Evolutionary conservation across 1,284 basidiomycete genomes (phyloP).

Genomic region (Austropuccinia psidii): DNA sequence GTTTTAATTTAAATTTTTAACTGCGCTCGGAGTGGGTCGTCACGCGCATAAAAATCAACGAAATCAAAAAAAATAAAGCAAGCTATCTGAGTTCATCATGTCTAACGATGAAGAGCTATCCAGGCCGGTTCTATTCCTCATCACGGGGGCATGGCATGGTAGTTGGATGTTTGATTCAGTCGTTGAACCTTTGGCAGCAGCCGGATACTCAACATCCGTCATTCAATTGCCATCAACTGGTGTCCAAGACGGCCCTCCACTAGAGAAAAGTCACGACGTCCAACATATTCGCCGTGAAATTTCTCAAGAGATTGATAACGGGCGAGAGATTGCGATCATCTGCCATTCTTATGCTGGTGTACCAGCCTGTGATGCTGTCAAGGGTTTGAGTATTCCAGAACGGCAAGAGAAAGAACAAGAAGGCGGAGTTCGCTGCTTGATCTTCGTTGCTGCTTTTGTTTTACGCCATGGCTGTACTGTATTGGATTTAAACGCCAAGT

Average conservation of each 20-base stretch:
- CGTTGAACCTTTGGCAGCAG: not conserved
- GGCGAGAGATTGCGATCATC: constrained; percentile 36
- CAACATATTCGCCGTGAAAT: constrained; percentile 17
- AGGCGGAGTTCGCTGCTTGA: constrained; percentile 20
- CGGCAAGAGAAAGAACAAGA: constrained; percentile 33
- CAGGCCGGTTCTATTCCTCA: constrained; percentile 13
- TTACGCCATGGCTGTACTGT: constrained; percentile 2
- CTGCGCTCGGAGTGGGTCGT: too few species aligned
- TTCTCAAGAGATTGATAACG: constrained; percentile 31
- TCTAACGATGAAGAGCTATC: too few species aligned
- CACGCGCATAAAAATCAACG: too few species aligned
- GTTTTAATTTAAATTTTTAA: too few species aligned
- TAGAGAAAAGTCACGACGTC: constrained; percentile 4
- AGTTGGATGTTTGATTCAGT: constrained; percentile 31
- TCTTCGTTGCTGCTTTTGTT: constrained; percentile 28
- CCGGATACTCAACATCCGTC: constrained; percentile 4
- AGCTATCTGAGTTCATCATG: too few species aligned
- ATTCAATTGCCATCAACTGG: constrained; percentile 19
- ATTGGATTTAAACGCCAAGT: not conserved
- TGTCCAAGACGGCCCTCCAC: not conserved
- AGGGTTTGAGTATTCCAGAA: constrained; percentile 37
- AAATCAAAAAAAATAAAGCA: too few species aligned
- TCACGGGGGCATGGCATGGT: constrained; percentile 30
- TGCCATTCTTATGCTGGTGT: constrained; percentile 38
- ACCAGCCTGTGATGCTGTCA: constrained; percentile 22